phyloP scores from a whole-genome alignment of 306 rosid species.

The Malus sieversii region DNA sequence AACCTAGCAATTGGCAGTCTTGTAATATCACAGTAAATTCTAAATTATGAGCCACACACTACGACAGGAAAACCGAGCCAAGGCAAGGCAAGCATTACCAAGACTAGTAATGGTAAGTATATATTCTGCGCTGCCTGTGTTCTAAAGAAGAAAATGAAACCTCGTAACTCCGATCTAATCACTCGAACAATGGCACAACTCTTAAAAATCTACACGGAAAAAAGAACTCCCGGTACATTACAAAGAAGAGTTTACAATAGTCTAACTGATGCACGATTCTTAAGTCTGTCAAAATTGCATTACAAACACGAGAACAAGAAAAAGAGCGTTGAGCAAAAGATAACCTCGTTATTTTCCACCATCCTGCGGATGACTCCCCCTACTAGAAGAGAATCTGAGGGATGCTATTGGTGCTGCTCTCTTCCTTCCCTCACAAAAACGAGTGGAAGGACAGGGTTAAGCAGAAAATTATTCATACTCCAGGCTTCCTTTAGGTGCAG shows the following conservation, averaged over 20 bases:
- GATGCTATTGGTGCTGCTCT: neutral
- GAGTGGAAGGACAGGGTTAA: neutral
- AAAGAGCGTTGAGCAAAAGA: neutral
- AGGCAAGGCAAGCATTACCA: no score
- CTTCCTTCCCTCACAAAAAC: neutral
- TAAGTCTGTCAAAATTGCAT: neutral
- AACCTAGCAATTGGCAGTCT: no score
- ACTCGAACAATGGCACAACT: no score
- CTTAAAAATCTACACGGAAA: no score
- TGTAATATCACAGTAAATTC: no score
- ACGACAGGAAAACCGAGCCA: no score
- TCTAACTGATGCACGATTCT: neutral
- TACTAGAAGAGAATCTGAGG: neutral
- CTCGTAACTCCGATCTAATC: neutral
- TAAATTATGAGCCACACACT: no score
- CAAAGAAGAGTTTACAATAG: neutral
- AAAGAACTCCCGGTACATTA: neutral
- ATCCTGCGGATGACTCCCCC: neutral
- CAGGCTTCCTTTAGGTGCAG: neutral
- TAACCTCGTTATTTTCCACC: neutral
- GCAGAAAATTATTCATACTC: neutral
- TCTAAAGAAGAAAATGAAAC: no score
- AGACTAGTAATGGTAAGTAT: no score
- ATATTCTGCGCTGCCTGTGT: no score
- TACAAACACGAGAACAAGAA: neutral